These are phyloP conservation scores for Alternaria postmessia DNA, from an alignment of 2,329 filamentous ascomycete species.

Conservation along the genomic window DNA sequence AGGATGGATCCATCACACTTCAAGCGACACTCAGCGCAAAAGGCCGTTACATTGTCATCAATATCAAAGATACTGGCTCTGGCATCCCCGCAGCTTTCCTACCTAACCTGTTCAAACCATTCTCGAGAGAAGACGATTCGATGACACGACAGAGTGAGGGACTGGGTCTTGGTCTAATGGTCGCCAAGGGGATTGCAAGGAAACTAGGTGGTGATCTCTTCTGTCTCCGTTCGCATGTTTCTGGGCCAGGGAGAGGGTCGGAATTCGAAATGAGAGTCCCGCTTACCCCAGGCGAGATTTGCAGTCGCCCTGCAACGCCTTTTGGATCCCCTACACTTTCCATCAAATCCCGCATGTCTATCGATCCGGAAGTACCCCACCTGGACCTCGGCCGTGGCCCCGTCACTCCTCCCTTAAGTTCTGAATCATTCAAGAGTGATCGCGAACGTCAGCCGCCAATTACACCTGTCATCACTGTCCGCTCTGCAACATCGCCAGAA, in stretches of 20 bases:
- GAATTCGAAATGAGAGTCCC: conserved; percentile 75
- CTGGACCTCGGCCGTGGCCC: conserved; percentile 29
- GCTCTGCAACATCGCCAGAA: conserved; percentile 15
- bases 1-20: conserved; percentile 68
- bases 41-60: conserved; percentile 65
- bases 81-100: conserved; percentile 73
- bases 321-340: conserved; percentile 56
- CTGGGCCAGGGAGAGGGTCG: conserved; percentile 67
- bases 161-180: conserved; percentile 72
- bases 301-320: conserved; percentile 61
- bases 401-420: conserved; percentile 40
- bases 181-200: conserved; percentile 74
- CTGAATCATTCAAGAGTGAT: conserved; percentile 31
- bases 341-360: conserved; percentile 39
- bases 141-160: conserved; percentile 73
- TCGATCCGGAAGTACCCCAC: conserved; percentile 37
- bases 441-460: conserved; percentile 18
- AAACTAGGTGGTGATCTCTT: conserved; percentile 74
- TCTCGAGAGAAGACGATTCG: conserved; percentile 73
- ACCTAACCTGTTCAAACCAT: conserved; percentile 73
- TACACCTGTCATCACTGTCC: conserved; percentile 23
- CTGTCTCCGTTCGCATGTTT: conserved; percentile 69
- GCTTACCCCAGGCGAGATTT: conserved; percentile 60
- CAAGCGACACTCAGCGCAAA: conserved; percentile 61
- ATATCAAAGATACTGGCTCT: conserved; percentile 70